A percentile compares a stretch with the other conserved stretches of the same genome.
These are phyloP conservation scores for Pyracantha coccinea DNA, from an alignment of 331 rosid species.

Conservation along the genomic window DNA sequence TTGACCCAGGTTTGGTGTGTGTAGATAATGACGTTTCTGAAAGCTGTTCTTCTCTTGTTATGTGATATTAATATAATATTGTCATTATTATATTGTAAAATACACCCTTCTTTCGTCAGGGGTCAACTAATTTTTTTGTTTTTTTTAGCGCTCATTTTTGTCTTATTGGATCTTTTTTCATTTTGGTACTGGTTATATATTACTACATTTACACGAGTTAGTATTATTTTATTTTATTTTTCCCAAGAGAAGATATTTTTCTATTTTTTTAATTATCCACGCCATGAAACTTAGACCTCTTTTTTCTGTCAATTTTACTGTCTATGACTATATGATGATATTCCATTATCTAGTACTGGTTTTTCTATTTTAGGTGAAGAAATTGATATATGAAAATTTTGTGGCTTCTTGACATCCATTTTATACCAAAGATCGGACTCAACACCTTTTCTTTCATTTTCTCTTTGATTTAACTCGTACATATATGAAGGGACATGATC, in stretches of 20 bases:
- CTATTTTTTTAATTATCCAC: too few species aligned
- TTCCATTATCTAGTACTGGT: too few species aligned
- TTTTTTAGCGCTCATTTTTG: background rate
- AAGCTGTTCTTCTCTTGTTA: constrained; percentile 15
- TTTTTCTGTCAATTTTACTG: too few species aligned
- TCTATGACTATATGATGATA: too few species aligned
- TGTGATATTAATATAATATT: background rate
- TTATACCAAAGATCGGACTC: background rate
- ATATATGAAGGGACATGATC: constrained; percentile 9
- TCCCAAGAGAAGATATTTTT: too few species aligned
- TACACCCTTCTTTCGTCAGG: background rate
- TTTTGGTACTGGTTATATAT: too few species aligned
- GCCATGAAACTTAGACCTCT: too few species aligned
- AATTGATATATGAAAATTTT: background rate
- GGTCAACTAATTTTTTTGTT: constrained; percentile 22
- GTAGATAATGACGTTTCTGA: constrained; percentile 55
- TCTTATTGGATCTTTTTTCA: background rate
- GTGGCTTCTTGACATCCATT: background rate
- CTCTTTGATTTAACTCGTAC: constrained; percentile 17
- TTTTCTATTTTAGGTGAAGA: too few species aligned
- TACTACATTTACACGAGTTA: too few species aligned
- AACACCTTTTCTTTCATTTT: background rate
- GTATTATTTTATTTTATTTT: too few species aligned
- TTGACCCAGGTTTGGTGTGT: constrained; percentile 39
- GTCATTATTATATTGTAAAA: constrained; percentile 3